Percentiles rank a stretch among this genome's conserved stretches.
Evolutionary conservation across 768 basidiomycete species (phyloP).

Genomic region (Mycena maculata): DNA sequence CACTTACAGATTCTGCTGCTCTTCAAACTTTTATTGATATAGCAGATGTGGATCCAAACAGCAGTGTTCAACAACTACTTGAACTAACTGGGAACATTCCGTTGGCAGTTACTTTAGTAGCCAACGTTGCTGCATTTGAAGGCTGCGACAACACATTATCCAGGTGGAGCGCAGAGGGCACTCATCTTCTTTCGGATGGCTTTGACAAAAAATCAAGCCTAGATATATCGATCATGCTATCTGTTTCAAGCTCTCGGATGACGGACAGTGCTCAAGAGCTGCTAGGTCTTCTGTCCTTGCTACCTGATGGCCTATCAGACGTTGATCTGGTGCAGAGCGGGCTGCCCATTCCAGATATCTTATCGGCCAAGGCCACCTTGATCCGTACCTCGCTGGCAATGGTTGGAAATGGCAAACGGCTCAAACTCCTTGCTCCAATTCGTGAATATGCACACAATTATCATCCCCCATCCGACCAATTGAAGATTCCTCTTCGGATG

Average conservation of each 20-base stretch:
- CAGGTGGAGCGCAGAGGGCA: background rate
- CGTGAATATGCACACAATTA: background rate
- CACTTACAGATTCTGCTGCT: background rate
- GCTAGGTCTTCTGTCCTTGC: background rate
- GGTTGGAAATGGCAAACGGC: background rate
- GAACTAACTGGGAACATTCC: constrained; percentile 13
- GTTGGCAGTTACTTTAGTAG: constrained; percentile 5
- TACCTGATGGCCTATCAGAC: constrained; percentile 11
- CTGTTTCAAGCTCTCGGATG: constrained; percentile 9
- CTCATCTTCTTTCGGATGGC: constrained; percentile 8
- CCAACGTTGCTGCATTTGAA: background rate
- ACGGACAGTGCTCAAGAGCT: constrained; percentile 1
- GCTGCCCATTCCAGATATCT: no score
- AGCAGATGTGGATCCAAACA: background rate
- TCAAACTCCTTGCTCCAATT: constrained; percentile 7
- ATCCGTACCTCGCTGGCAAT: constrained; percentile 4
- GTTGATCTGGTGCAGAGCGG: background rate
- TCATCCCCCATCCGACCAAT: background rate
- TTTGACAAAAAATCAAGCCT: constrained; percentile 13
- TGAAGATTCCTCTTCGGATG: no score
- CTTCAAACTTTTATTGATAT: constrained; percentile 10
- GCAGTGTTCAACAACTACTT: background rate
- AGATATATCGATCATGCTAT: constrained; percentile 13
- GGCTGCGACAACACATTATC: background rate
- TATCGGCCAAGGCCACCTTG: no score